These are phyloP conservation scores for Colletotrichum sidae DNA, from an alignment of 2,329 filamentous ascomycete species.

Conservation along the genomic window DNA sequence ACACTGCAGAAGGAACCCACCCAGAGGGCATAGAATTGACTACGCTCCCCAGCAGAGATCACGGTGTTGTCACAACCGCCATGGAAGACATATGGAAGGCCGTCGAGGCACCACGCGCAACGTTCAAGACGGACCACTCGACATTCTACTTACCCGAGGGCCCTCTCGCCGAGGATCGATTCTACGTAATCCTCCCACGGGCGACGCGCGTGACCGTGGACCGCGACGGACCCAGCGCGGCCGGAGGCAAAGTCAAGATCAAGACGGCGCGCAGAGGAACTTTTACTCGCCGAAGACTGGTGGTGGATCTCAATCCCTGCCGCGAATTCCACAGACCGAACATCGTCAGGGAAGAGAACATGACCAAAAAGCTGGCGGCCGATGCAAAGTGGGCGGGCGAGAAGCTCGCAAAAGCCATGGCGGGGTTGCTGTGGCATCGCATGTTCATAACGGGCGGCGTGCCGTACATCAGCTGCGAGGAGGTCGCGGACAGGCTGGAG, in stretches of 20 bases:
- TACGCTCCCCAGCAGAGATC: too few relatives aligned
- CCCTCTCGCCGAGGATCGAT: constrained; percentile 9
- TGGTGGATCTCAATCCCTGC: constrained; percentile 3
- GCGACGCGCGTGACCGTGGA: constrained; percentile 3
- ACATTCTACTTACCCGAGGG: constrained; percentile 23
- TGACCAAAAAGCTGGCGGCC: constrained; percentile 7
- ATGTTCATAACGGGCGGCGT: neutral
- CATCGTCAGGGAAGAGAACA: constrained; percentile 8
- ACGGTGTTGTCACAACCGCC: neutral
- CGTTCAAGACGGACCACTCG: constrained; percentile 12
- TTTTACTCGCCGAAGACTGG: neutral
- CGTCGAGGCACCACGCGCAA: constrained; percentile 13
- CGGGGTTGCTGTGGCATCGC: constrained; percentile 3
- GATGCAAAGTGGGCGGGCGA: neutral
- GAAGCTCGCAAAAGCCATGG: constrained; percentile 19
- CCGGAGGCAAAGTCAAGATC: neutral
- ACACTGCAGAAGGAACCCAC: too few relatives aligned
- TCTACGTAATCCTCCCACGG: constrained; percentile 9
- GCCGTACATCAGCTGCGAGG: neutral
- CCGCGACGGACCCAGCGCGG: neutral
- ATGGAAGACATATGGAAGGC: constrained; percentile 4
- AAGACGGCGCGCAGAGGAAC: neutral
- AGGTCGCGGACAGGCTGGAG: neutral
- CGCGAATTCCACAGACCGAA: neutral
- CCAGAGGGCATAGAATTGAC: too few relatives aligned